phyloP scores from a whole-genome alignment of 1,139 yeast genomes.

The Taphrina deformans region DNA sequence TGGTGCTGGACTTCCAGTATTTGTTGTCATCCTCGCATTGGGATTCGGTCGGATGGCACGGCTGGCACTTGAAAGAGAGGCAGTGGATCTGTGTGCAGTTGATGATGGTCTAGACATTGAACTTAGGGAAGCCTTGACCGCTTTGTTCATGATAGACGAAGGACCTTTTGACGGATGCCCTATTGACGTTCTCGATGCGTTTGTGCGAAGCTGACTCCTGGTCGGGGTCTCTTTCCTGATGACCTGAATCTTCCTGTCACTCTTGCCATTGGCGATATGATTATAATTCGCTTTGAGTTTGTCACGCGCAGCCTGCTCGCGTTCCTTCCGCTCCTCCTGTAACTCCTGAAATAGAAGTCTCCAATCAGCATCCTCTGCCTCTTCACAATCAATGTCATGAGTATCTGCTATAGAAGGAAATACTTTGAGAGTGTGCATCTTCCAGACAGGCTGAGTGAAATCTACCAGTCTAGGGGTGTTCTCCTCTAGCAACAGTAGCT shows the following conservation, averaged over 20 bases:
- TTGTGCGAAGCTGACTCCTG: neutral
- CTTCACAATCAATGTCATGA: slow-evolving; percentile 12
- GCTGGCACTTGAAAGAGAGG: neutral
- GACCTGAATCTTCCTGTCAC: slow-evolving; percentile 13
- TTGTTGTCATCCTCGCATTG: neutral
- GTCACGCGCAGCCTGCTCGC: slow-evolving; percentile 15
- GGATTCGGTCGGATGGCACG: slow-evolving; percentile 13
- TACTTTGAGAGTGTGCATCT: slow-evolving; percentile 16
- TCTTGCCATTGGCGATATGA: slow-evolving; percentile 21
- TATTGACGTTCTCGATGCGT: neutral
- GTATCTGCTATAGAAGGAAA: slow-evolving; percentile 9
- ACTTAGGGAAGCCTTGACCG: slow-evolving; percentile 9
- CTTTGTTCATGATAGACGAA: slow-evolving; percentile 15
- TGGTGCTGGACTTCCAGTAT: neutral
- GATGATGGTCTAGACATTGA: neutral
- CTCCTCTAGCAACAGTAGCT: slow-evolving; percentile 6
- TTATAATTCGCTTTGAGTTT: slow-evolving; percentile 14
- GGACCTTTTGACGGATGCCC: neutral
- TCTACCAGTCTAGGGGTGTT: slow-evolving; percentile 9
- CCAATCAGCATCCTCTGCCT: slow-evolving; percentile 13
- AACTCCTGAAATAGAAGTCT: slow-evolving; percentile 6
- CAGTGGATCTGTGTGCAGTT: neutral
- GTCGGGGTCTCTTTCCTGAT: slow-evolving; percentile 13
- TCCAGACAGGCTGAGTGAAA: slow-evolving; percentile 10
- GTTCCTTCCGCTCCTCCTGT: slow-evolving; percentile 9